A percentile compares a stretch with the other conserved stretches of the same genome.
phyloP scores from a whole-genome alignment of 140 eudicot genomes.

The Ambrosia hybrid region DNA sequence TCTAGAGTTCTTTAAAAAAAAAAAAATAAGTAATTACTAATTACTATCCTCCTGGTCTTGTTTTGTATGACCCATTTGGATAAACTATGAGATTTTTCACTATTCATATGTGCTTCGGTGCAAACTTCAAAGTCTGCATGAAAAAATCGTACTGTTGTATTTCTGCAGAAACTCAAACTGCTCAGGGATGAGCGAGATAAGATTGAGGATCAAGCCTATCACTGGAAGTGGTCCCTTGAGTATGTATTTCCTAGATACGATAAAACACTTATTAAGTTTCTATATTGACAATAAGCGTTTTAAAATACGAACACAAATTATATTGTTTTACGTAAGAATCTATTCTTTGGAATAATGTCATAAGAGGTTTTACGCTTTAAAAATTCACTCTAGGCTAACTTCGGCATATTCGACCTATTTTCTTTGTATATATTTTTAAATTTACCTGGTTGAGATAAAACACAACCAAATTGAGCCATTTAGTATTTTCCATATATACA shows the following conservation, averaged over 20 bases:
- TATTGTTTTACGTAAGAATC: too few species aligned
- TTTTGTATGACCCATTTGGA: too few species aligned
- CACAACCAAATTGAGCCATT: background rate
- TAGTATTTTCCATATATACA: background rate
- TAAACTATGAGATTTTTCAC: too few species aligned
- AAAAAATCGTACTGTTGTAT: background rate
- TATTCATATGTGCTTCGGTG: background rate
- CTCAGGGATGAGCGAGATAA: slow-evolving; percentile 75
- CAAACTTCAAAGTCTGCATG: background rate
- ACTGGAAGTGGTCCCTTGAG: slow-evolving; percentile 77
- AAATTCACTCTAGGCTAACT: background rate
- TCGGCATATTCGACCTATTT: too few species aligned
- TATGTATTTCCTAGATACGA: slow-evolving; percentile 29
- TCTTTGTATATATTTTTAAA: background rate
- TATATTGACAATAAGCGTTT: background rate
- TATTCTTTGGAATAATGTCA: too few species aligned
- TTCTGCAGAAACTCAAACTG: slow-evolving; percentile 58
- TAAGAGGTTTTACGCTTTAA: background rate
- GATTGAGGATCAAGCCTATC: slow-evolving; percentile 80
- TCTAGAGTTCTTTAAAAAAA: too few species aligned
- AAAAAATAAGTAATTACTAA: too few species aligned
- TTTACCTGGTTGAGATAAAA: background rate
- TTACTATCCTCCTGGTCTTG: too few species aligned
- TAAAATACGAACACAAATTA: background rate
- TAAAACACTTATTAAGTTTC: background rate